phyloP scores from a whole-genome alignment of 148 eudicot genomes.

The Vaccinium corymbosum region DNA sequence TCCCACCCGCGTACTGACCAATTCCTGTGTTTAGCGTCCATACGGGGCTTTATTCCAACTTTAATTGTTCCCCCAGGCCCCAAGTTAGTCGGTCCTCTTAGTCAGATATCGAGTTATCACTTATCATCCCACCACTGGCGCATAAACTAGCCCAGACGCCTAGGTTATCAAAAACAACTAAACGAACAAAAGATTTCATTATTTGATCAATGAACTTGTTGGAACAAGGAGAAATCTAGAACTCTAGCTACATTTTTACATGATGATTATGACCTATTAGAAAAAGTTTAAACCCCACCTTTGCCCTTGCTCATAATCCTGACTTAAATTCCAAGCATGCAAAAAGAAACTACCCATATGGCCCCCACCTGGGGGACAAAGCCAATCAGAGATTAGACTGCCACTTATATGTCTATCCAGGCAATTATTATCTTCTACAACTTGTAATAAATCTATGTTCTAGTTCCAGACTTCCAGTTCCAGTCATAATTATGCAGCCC shows the following conservation, averaged over 20 bases:
- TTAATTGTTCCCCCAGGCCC: not conserved
- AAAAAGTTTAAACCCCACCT: slow-evolving; percentile 9
- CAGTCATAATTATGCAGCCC: slow-evolving; percentile 16
- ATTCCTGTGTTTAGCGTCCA: no score
- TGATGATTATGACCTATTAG: not conserved
- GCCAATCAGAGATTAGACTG: slow-evolving; percentile 19
- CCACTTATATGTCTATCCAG: slow-evolving; percentile 15
- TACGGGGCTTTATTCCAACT: no score
- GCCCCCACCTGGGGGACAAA: not conserved
- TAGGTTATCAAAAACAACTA: not conserved
- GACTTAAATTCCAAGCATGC: slow-evolving; percentile 13
- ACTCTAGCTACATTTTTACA: not conserved
- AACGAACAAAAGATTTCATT: not conserved
- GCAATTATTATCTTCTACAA: not conserved
- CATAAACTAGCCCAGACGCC: no score
- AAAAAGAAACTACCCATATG: not conserved
- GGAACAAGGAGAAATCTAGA: not conserved
- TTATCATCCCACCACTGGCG: no score
- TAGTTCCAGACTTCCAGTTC: not conserved
- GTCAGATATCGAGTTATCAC: not conserved
- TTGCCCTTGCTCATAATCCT: slow-evolving; percentile 5
- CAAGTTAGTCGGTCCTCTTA: not conserved
- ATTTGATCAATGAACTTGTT: not conserved
- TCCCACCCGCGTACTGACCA: not conserved
- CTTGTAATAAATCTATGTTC: not conserved